Evolutionary conservation across 2,329 filamentous ascomycete species (phyloP).

Genomic region (Chalaropsis thielavioides): DNA sequence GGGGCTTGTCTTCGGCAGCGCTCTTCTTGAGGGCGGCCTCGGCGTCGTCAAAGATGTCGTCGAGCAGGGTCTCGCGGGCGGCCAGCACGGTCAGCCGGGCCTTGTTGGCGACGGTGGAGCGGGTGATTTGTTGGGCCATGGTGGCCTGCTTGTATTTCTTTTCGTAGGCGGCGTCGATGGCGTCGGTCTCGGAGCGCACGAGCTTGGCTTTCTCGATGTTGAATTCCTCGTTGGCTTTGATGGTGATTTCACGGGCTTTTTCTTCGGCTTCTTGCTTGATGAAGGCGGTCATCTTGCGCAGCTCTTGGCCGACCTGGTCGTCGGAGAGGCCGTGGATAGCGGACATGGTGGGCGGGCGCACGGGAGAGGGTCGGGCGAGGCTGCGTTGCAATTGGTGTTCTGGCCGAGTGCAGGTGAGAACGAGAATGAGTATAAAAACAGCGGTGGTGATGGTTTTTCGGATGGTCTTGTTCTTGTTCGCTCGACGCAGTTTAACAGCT

Average conservation of each 20-base stretch:
- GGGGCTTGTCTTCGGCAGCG: constrained; percentile 47
- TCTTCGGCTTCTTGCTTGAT: constrained; percentile 97
- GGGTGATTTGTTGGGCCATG: constrained; percentile 98
- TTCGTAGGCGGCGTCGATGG: constrained; percentile 86
- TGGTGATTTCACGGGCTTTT: constrained; percentile 91
- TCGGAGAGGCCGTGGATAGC: constrained; percentile 78
- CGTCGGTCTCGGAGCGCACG: constrained; percentile 81
- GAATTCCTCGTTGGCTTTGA: constrained; percentile 98
- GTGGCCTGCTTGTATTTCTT: constrained; percentile 98
- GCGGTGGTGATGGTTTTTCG: neutral
- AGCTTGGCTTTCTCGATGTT: constrained; percentile 98
- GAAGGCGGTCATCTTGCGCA: constrained; percentile 99
- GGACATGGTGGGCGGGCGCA: constrained; percentile 21
- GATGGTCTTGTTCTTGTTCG: neutral
- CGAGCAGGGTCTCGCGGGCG: constrained; percentile 78
- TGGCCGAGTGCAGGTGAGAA: neutral
- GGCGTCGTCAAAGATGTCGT: constrained; percentile 74
- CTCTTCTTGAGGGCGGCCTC: constrained; percentile 52
- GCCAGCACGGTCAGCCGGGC: constrained; percentile 77
- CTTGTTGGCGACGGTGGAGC: constrained; percentile 92
- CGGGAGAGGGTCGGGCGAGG: neutral
- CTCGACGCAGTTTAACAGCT: neutral
- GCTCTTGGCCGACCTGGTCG: constrained; percentile 96
- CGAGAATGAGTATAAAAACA: neutral
- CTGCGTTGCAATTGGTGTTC: neutral